Evolutionary conservation across 179 eudicot species (phyloP).

Genomic region (Carnegiea gigantea): DNA sequence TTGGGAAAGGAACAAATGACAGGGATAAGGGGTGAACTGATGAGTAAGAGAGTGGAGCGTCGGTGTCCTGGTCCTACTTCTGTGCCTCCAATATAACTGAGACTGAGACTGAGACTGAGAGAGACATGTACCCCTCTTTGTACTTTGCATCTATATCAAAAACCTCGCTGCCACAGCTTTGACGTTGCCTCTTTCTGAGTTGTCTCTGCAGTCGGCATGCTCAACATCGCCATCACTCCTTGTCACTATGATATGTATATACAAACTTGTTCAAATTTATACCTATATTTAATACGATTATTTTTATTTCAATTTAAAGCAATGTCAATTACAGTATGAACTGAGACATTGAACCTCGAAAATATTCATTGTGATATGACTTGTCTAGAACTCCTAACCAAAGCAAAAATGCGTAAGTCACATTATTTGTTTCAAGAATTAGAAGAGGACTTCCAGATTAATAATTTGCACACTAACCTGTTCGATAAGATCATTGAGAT

Average conservation of each 20-base stretch:
- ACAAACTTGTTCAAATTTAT: background rate
- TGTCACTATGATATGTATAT: background rate
- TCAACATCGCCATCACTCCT: constrained; percentile 13
- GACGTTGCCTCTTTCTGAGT: background rate
- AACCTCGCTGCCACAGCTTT: constrained; percentile 26
- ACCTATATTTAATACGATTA: too few relatives aligned
- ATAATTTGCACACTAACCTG: too few relatives aligned
- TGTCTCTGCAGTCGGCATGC: background rate
- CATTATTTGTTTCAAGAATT: too few relatives aligned
- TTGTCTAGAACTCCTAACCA: too few relatives aligned
- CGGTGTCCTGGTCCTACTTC: constrained; percentile 7
- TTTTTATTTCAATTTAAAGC: background rate
- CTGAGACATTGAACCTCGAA: too few relatives aligned
- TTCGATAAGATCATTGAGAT: too few relatives aligned
- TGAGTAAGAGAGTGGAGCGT: background rate
- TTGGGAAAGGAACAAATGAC: background rate
- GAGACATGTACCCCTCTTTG: constrained; percentile 17
- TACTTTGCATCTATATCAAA: constrained; percentile 18
- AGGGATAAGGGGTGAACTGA: background rate
- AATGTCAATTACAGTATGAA: background rate
- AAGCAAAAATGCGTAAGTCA: too few relatives aligned
- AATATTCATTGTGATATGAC: too few relatives aligned
- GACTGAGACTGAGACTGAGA: constrained; percentile 8
- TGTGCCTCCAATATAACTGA: background rate
- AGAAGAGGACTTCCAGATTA: too few relatives aligned